phyloP scores from a whole-genome alignment of 352 stramenopile species.

The Thalassiosira ordinaria region DNA sequence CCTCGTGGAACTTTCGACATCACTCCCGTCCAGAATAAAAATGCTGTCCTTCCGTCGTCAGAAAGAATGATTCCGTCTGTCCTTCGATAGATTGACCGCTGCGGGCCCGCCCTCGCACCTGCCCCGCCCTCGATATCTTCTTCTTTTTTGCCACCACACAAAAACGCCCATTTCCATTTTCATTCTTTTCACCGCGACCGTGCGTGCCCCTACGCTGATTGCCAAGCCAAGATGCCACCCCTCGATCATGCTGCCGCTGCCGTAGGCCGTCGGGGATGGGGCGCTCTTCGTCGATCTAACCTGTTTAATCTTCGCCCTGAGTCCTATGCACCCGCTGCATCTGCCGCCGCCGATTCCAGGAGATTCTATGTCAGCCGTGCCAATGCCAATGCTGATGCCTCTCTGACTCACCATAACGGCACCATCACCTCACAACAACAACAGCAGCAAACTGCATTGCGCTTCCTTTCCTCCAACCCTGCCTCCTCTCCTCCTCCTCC shows the following conservation, averaged over 20 bases:
- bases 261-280: conserved; percentile 15
- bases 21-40: too few species aligned
- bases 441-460: background rate
- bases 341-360: background rate
- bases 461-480: background rate
- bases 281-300: conserved; percentile 11
- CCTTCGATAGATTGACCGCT: too few species aligned
- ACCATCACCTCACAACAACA: background rate
- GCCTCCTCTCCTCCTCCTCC: background rate
- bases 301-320: background rate
- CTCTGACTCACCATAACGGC: conserved; percentile 9
- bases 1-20: too few species aligned
- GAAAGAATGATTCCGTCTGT: too few species aligned
- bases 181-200: background rate
- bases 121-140: too few species aligned
- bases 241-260: conserved; percentile 10
- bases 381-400: conserved; percentile 8
- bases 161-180: background rate
- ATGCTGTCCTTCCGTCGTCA: too few species aligned
- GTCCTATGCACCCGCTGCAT: background rate
- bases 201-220: too few species aligned
- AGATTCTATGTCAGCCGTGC: conserved; percentile 1
- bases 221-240: conserved; percentile 23
- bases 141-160: too few species aligned
- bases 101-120: too few species aligned